phyloP scores from a whole-genome alignment of 2,329 filamentous ascomycete species.

The Lachnellula subtilissima region DNA sequence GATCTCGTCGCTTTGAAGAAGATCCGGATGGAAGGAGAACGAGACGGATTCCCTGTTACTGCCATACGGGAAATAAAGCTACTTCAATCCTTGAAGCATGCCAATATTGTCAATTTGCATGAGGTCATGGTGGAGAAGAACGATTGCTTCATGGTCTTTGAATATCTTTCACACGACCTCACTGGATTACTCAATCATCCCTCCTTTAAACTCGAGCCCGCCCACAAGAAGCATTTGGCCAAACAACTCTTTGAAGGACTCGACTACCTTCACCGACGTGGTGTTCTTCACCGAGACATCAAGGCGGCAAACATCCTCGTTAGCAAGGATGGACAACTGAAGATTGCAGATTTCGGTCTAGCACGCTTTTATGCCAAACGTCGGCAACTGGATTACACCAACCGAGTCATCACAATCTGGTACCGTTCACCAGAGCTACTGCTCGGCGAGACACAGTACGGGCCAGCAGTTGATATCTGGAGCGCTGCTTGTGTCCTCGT shows the following conservation, averaged over 20 bases:
- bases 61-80: slow-evolving; percentile 89
- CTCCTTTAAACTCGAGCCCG: slow-evolving; percentile 74
- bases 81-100: slow-evolving; percentile 77
- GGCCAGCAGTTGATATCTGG: slow-evolving; percentile 90
- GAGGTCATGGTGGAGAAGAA: slow-evolving; percentile 99
- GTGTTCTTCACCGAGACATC: slow-evolving; percentile 96
- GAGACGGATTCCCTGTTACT: slow-evolving; percentile 86
- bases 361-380: slow-evolving; percentile 95
- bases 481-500: slow-evolving; percentile 94
- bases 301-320: slow-evolving; percentile 97
- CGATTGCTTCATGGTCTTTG: slow-evolving; percentile 99
- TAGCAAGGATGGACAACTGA: slow-evolving; percentile 81
- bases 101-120: slow-evolving; percentile 75
- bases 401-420: slow-evolving; percentile 98
- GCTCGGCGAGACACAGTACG: slow-evolving; percentile 85
- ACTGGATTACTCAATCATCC: slow-evolving; percentile 95
- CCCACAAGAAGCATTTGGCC: slow-evolving; percentile 89
- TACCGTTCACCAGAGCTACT: slow-evolving; percentile 89
- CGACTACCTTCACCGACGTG: slow-evolving; percentile 85
- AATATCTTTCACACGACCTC: slow-evolving; percentile 93
- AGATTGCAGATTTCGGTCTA: slow-evolving; percentile 92
- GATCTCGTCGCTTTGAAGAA: slow-evolving; percentile 80
- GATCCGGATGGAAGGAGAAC: slow-evolving; percentile 89
- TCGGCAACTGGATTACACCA: slow-evolving; percentile 90
- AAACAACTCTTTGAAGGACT: slow-evolving; percentile 91